Percentiles rank a stretch among this genome's conserved stretches.
These are phyloP conservation scores for Chytriomyces hyalinus DNA, from an alignment of 192 early-diverging fungal genomes.

Conservation along the genomic window DNA sequence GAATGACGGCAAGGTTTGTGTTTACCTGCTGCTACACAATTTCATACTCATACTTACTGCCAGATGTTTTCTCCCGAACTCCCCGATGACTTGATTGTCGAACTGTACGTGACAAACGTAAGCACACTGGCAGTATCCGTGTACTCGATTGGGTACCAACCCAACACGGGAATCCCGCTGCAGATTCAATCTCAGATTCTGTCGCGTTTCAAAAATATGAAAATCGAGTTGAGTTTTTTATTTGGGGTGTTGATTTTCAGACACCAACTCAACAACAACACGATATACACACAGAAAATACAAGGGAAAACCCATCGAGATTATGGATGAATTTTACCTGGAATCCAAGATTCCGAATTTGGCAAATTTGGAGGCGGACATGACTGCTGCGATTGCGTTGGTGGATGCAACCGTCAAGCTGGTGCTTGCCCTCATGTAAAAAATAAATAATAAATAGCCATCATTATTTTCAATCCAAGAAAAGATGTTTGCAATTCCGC, in stretches of 20 bases:
- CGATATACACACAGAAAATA: not conserved
- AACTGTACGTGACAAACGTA: slow-evolving; percentile 39
- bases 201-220: slow-evolving; percentile 42
- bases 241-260: too few relatives aligned
- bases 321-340: slow-evolving; percentile 25
- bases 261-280: too few relatives aligned
- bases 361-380: not conserved
- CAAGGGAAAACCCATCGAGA: slow-evolving; percentile 23
- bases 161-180: slow-evolving; percentile 39
- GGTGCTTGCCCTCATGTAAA: not conserved
- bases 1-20: slow-evolving; percentile 11
- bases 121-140: slow-evolving; percentile 39
- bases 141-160: slow-evolving; percentile 40
- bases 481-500: too few relatives aligned
- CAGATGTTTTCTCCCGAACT: slow-evolving; percentile 51
- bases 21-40: not conserved
- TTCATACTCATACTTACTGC: not conserved
- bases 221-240: slow-evolving; percentile 41
- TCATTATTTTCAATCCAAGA: too few relatives aligned
- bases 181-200: slow-evolving; percentile 51
- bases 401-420: not conserved
- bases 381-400: not conserved
- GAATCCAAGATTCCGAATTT: slow-evolving; percentile 17
- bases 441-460: too few relatives aligned
- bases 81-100: slow-evolving; percentile 51